Base-by-base conservation (phyloP, 2,329 filamentous ascomycete genomes). In the Coccinonectria pachysandricola region DNA sequence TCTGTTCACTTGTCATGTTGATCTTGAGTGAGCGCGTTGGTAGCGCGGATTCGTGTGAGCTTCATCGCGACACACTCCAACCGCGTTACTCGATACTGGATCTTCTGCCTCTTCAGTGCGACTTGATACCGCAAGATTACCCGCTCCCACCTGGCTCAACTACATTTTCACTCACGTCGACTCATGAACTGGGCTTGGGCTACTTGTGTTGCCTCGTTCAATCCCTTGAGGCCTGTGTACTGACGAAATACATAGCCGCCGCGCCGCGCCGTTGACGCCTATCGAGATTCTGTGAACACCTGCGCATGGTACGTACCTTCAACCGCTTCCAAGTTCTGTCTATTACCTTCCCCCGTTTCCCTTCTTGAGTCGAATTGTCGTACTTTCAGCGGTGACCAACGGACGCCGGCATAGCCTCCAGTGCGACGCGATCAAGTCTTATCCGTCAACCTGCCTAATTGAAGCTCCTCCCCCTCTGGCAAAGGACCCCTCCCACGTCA, bases 131-230 rank as follows among this genome's bases (percentile, higher is more conserved):
- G 22, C 24, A 23, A 22, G 19, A 18, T 15, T 23, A 25, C 26
- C 27, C 23, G 20, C 8, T 20, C 10, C 24, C 19, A 18, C 16
- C 23, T 23, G 19, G 20, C 26, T 26, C 32, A 35, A 28, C 28
- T 26, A 26, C 32, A 32, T 32, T 31, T 24, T 36, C 40, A 46
- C 37, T 46, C 43, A 44, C 39, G 48, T 40, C 38, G 36, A 44
- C 41, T 36, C 28, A 36, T 48, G 27, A 31, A 20, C 19, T 35
- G 27, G n/a, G n/a, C n/a, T n/a, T n/a, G n/a, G n/a, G n/a, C n/a
- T n/a, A n/a, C n/a, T n/a, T n/a, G n/a, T n/a, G n/a, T n/a, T n/a
- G n/a, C n/a, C n/a, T n/a, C n/a, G n/a, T n/a, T 27, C 28, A 33
- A 33, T 31, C 34, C 26, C 24, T 25, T 24, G 18, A 23, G 29